Base-by-base conservation (phyloP, 2,329 filamentous ascomycete genomes). In the Madurella mycetomatis region DNA sequence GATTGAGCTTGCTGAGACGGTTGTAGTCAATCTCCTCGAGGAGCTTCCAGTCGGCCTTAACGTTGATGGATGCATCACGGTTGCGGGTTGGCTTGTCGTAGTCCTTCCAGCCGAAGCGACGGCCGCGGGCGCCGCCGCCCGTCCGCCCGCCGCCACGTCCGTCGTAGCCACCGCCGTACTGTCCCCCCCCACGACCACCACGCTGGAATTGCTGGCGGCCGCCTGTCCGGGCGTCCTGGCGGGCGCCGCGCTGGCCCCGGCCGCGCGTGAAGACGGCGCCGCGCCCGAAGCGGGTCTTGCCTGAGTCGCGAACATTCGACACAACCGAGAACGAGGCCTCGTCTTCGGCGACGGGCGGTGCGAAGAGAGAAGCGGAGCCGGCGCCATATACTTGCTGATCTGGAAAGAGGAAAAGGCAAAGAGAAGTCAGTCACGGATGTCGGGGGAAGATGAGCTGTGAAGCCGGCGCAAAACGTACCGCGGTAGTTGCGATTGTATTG, bases 11-110 rank as follows among this genome's bases (percentile, higher is more conserved):
- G 64, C 84, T 81, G 64, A 99, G 83, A 63, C 94, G 88, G 77
- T 90, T 92, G 77, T 95, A 99, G 74, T 99, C 94, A 71, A 99
- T 96, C 81, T 99, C 94, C 77, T 99, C 94, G 66, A 96, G 79
- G 76, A 99, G 83, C 68, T 85, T 82, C 94, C 94, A 99, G 71
- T 96, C 92, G 18, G 92, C 84, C 76, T 95, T 95, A 74, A 97
- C 91, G 76, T 92, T 92, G 69, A 99, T 90, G 37, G 91, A 96
- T 11, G 92, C 88, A 76, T 99, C 94, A 57, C 94, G 89, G 75
- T 95, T 96, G 67, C 94, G 87, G 72, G 92, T 84, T 57, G 94
- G 94, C 85, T 97, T 97, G 78, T 99, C 94, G 71, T 91, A 96
- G 72, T 99, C 94, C 76, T 94, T 95, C 92, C 94, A 97, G 70